phyloP scores from a whole-genome alignment of 2,329 filamentous ascomycete genomes.

The Alternaria metachromatica region DNA sequence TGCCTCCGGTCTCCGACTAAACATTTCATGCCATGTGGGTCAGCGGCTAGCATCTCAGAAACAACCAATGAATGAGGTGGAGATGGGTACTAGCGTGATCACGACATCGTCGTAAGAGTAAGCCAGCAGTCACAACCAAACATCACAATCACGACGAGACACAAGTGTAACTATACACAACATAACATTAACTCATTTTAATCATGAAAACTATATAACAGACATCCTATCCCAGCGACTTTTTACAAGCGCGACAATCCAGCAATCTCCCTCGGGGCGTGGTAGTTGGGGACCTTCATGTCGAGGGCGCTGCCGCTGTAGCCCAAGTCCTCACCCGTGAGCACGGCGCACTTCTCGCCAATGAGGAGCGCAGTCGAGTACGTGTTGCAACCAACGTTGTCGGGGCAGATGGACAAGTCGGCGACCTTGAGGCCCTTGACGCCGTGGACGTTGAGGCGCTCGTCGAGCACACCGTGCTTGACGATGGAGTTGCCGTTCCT shows the following conservation, averaged over 20 bases:
- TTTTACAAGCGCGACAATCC: conserved; percentile 52
- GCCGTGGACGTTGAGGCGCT: conserved; percentile 78
- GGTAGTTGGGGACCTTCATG: conserved; percentile 71
- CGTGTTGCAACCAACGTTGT: conserved; percentile 70
- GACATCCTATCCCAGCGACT: neutral
- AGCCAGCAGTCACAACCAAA: neutral
- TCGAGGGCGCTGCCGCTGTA: conserved; percentile 75
- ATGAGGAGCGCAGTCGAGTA: conserved; percentile 76
- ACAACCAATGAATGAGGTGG: neutral
- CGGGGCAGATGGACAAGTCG: conserved; percentile 77
- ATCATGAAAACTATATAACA: neutral
- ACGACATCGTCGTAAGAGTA: neutral
- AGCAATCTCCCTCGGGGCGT: conserved; percentile 54
- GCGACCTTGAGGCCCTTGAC: conserved; percentile 80
- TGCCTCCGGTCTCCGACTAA: neutral
- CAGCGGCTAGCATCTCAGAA: neutral
- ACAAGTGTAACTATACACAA: neutral
- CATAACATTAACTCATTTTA: neutral
- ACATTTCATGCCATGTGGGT: conserved; percentile 3
- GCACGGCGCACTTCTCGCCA: conserved; percentile 74
- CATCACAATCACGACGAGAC: neutral
- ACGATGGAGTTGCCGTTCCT: conserved; percentile 79
- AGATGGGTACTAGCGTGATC: neutral
- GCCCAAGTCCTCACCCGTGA: conserved; percentile 75
- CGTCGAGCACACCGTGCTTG: conserved; percentile 79